These are phyloP conservation scores for Naegleria lovaniensis DNA, from an alignment of 208 protist species.

Conservation along the genomic window DNA sequence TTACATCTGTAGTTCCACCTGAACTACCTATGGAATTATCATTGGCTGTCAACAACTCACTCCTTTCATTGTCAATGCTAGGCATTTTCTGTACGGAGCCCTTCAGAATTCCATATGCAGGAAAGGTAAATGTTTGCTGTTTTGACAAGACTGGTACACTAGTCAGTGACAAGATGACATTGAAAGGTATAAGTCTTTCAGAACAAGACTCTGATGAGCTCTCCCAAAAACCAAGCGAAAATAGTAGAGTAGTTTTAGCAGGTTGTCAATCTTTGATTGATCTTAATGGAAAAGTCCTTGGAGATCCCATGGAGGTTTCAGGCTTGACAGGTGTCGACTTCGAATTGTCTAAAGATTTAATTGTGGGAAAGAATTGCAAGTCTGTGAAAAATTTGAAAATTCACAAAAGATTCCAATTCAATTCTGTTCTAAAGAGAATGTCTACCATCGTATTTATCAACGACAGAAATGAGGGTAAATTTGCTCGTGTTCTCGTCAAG, in stretches of 20 bases:
- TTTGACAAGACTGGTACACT: conserved; percentile 99
- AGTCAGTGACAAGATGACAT: conserved; percentile 85
- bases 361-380: neutral
- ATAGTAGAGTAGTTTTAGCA: conserved; percentile 40
- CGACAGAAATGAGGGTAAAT: neutral
- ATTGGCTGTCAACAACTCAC: conserved; percentile 89
- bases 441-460: neutral
- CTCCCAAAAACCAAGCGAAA: neutral
- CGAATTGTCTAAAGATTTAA: conserved; percentile 6
- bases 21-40: conserved; percentile 98
- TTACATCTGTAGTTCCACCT: conserved; percentile 96
- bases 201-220: conserved; percentile 73
- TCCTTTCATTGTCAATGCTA: conserved; percentile 80
- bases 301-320: conserved; percentile 45
- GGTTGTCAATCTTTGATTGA: conserved; percentile 61
- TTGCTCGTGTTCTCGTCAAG: conserved; percentile 23
- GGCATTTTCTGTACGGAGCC: conserved; percentile 92
- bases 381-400: conserved; percentile 24
- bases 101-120: conserved; percentile 98
- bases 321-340: conserved; percentile 33
- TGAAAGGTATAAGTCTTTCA: conserved; percentile 72
- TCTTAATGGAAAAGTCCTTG: conserved; percentile 36
- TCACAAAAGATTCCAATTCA: conserved; percentile 3
- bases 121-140: conserved; percentile 94
- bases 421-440: conserved; percentile 23